Evolutionary conservation across 2,329 filamentous ascomycete species (phyloP), one percentile per base, ranked within the genome.

Genomic region (Nemania sp.): DNA sequence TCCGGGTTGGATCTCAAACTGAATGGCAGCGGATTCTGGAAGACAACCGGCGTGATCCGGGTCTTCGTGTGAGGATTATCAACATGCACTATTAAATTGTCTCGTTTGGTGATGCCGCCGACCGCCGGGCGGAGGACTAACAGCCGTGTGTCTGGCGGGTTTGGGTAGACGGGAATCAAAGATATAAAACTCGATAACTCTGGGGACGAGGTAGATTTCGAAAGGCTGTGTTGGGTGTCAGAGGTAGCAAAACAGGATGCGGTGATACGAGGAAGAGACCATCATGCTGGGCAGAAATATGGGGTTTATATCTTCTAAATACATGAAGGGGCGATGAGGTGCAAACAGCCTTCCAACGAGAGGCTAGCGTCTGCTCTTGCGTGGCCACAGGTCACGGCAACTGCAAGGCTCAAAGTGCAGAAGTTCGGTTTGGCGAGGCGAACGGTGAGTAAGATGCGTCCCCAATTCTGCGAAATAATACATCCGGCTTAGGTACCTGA

Each of bases 331-430:
- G 17, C 5, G 13, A 29, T 55, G 13, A 21, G 21, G 52, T n/a
- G 45, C 37, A 18, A 35, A 10, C 25, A 56, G 48, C 43, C 40
- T 60, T 52, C 32, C 42, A 58, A 35, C 10, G 42, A 64, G 50
- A 45, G 39, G 29, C 55, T 47, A 39, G 47, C 46, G 43, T 10
- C n/a, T 40, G 52, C 7, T 29, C 25, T 46, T 54, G 45, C 48
- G 53, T 42, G 34, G n/a, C 17, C 46, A 21, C 48, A 49, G 21
- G 52, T 57, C 34, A 57, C 18, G 25, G 35, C 47, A 21, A 57
- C 18, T 18, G 35, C 47, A 21, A 65, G 62, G 59, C 64, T 65
- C 47, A 65, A 63, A 64, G 35, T 54, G 59, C 37, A 60, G 32
- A 53, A 50, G 11, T 47, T 15, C n/a, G 35, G 40, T 18, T 35